Conservation (phyloP, 371 early-diverging fungal species). For the Syncephalis plumigaleata region DNA sequence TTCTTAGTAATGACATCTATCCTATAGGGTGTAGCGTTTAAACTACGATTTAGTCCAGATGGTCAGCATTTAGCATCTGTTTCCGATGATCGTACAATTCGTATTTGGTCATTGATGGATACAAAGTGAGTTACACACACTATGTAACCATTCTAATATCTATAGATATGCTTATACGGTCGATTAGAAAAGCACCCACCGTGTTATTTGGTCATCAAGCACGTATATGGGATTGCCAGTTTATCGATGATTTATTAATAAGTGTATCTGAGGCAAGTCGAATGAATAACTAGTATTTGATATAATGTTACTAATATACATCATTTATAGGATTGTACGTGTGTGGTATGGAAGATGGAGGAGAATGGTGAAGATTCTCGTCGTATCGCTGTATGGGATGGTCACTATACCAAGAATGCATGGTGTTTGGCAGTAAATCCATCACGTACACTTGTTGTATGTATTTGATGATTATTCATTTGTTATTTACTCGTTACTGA, state of each 20-base stretch:
- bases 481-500: background rate
- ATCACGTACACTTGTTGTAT: conserved; percentile 19
- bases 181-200: conserved; percentile 10
- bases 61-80: conserved; percentile 43
- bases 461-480: background rate
- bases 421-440: conserved; percentile 61
- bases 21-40: conserved; percentile 54
- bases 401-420: conserved; percentile 63
- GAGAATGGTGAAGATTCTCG: conserved; percentile 19
- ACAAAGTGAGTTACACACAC: conserved; percentile 8
- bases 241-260: conserved; percentile 33
- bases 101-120: conserved; percentile 42
- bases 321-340: conserved; percentile 43
- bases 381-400: conserved; percentile 54
- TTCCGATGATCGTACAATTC: conserved; percentile 73
- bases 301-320: conserved; percentile 2
- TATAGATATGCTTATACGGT: conserved; percentile 4
- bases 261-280: conserved; percentile 34
- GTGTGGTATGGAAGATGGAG: conserved; percentile 58
- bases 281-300: background rate
- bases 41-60: conserved; percentile 44
- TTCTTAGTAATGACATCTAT: no score
- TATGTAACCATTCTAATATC: background rate
- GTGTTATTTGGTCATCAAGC: conserved; percentile 65
- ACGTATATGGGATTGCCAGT: conserved; percentile 64